Base-by-base conservation (phyloP, 1,139 yeast species). In the Geotrichum macrosporum region DNA sequence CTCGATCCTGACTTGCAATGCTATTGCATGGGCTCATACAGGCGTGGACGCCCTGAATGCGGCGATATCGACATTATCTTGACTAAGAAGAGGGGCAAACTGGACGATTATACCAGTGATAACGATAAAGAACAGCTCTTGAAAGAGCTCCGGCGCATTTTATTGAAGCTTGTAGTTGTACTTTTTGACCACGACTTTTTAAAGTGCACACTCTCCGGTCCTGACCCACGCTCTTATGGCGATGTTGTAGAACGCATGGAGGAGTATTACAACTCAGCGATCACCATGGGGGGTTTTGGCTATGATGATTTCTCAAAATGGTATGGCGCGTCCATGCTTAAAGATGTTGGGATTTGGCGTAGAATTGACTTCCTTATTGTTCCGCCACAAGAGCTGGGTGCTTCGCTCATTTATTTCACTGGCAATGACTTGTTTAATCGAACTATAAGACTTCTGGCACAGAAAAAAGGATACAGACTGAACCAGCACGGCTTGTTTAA, bases 11-110 rank as follows among this genome's bases (percentile, higher is more conserved):
- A 56, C 0, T 62, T 71, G 19, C 60, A 64, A 35, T 61, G 71
- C 5, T 65, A 69, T 18, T 63, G 75, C 31, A 75, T 75, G 71
- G 86, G 86, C 1, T 77, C 82, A 22, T 80, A 73, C 57, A 64
- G 77, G 30, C 69, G 85, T 20, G 82, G 80, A 1, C 60, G 66
- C 9, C 50, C 55, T 1, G 60, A 56, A 3, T 75, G 79, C 53
- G 84, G 84, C 4, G 86, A 80, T 57, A 70, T 80, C 41, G 86
- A 80, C 59, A 66, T 78, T 36, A 62, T 80, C 22, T 54, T 80
- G n/a, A 75, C 76, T 33, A 71, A 72, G 37, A 46, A 22, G 19
- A n/a, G 16, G 39, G 31, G 52, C 40, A 9, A 54, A 37, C 5
- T 44, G 41, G 6, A 15, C 8, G 10, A 24, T 24, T 8, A 24